phyloP scores from a whole-genome alignment of 1,139 yeast genomes.

The Kluyveromyces marxianus region DNA sequence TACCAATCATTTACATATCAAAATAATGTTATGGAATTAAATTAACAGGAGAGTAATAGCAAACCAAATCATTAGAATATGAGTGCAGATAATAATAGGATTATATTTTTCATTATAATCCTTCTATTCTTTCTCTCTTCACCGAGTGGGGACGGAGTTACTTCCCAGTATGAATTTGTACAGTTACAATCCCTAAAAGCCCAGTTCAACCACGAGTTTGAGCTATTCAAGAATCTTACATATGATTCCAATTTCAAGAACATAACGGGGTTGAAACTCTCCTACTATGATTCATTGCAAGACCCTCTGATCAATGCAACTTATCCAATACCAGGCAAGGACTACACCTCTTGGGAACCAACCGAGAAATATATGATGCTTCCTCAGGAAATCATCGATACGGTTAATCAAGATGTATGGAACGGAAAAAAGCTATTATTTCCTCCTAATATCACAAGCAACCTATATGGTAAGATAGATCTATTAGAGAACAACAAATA shows the following conservation, averaged over 20 bases:
- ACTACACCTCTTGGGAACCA: conserved; percentile 45
- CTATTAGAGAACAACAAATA: conserved; percentile 16
- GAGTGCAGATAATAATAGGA: conserved; percentile 29
- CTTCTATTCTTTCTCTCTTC: conserved; percentile 40
- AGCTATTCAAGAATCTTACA: conserved; percentile 36
- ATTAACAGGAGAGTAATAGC: too few relatives aligned
- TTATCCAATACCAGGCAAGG: conserved; percentile 50
- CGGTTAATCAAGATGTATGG: conserved; percentile 23
- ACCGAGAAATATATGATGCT: conserved; percentile 48
- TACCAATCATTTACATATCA: too few relatives aligned
- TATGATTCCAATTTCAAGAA: conserved; percentile 57
- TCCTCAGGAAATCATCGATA: conserved; percentile 48
- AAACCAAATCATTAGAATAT: conserved; percentile 3
- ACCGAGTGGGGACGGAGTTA: conserved; percentile 54
- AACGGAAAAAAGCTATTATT: conserved; percentile 11
- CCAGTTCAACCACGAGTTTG: conserved; percentile 22
- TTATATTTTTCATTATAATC: conserved; percentile 23
- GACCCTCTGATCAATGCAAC: conserved; percentile 39
- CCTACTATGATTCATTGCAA: conserved; percentile 47
- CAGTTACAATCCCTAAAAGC: conserved; percentile 22
- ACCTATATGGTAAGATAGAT: conserved; percentile 21
- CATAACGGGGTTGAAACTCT: conserved; percentile 61
- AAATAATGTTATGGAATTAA: too few relatives aligned
- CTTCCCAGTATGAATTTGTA: conserved; percentile 29
- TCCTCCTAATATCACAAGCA: conserved; percentile 28